Evolutionary conservation across 2,329 filamentous ascomycete genomes (phyloP).

Genomic region (Teratosphaeria zuluensis): DNA sequence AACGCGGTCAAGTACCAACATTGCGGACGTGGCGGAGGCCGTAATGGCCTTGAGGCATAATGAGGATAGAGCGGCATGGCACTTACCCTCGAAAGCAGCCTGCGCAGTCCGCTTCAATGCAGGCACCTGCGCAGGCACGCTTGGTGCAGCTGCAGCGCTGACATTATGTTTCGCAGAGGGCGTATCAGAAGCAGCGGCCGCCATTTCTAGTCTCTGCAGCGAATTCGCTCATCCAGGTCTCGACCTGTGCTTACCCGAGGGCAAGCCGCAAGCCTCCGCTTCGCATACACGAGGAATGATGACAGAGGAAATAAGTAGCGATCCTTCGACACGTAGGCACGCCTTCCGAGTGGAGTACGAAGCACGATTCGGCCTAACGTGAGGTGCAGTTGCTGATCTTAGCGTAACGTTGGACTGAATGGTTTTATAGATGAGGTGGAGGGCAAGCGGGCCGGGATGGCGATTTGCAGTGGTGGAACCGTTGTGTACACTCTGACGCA

Average conservation of each 20-base stretch:
- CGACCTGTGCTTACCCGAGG: background rate
- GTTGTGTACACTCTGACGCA: background rate
- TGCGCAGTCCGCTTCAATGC: constrained; percentile 28
- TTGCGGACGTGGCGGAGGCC: background rate
- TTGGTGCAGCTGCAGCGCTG: background rate
- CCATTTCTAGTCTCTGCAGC: background rate
- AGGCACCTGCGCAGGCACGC: constrained; percentile 9
- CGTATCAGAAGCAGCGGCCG: background rate
- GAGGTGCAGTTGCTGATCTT: background rate
- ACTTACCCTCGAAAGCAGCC: constrained; percentile 31
- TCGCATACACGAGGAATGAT: background rate
- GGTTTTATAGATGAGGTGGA: background rate
- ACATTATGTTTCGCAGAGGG: background rate
- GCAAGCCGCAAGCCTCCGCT: background rate
- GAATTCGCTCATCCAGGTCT: background rate
- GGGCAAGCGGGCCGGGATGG: background rate
- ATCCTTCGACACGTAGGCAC: background rate
- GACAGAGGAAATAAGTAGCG: background rate
- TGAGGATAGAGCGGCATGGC: background rate
- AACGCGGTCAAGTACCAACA: background rate
- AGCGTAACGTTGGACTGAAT: background rate
- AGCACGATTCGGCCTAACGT: background rate
- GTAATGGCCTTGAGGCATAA: background rate
- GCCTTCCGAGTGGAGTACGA: constrained; percentile 1
- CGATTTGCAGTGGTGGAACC: background rate